Base-by-base conservation (phyloP, 805 yeast genomes). In the Saccharomycopsis fodiens region DNA sequence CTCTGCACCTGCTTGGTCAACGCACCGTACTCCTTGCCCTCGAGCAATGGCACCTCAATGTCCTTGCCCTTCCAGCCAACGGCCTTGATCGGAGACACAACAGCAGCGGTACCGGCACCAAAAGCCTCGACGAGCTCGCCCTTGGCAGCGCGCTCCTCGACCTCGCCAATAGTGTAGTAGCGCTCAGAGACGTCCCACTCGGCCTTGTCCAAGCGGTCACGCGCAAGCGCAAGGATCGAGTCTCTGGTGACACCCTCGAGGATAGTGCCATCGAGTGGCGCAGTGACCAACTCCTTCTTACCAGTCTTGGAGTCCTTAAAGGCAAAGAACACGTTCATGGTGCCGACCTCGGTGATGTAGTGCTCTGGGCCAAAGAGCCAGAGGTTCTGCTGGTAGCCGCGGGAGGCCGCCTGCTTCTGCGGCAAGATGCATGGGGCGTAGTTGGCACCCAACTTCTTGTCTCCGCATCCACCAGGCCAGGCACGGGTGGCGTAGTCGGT, bases 381-480 rank as follows among this genome's bases (percentile, higher is more conserved):
- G 63, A 91, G 70, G 72, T 91, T 91, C 69, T 93, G 97, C 64
- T 86, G 95, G 72, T 79, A 89, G 37, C 98, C 98, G 66, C 89
- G 79, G 20, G 72, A 59, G 46, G 96, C 95, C 42, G 97, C 96
- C 68, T 85, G 82, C 57, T 76, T 70, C 69, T 87, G 96, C 27
- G 97, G 97, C 61, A 76, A 73, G 59, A 89, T 79, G 64, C 96
- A 85, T 52, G 97, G 97, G 38, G 97, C 98, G 62, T 91, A 91
- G 73, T 91, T 91, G 51, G 96, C 97, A 66, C 98, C 98, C 59
- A 91, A 78, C 68, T 91, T 91, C 66, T 78, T 82, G 77, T 91
- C 84, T 67, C 98, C 98, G 57, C 80, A 88, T 65, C 97, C 98
- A 59, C 96, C 96, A 61, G 97, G 97, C 97, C 97, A 91, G 25